Base-by-base conservation (phyloP, 345 rosid species). In the Ceriops zippeliana region DNA sequence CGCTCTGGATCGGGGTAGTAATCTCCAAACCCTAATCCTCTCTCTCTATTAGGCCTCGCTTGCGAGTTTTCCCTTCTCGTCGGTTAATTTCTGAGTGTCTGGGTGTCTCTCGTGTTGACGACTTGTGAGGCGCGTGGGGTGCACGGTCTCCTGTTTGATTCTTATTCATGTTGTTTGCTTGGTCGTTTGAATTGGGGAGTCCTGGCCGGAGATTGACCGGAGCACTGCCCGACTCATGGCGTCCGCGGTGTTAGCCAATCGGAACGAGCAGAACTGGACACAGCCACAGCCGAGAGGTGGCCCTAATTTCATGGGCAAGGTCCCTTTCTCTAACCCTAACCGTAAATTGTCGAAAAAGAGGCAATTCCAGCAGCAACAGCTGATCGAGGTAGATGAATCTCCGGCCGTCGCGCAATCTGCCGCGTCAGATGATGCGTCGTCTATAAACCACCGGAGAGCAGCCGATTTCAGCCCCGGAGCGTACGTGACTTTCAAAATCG, bases 361-460 rank as follows among this genome's bases (percentile, higher is more conserved):
- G 52, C 87, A 82, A 62, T 75, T 79, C 37, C 85, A 71, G 0
- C 70, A 73, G 26, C 49, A 70, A 21, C 77, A 68, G 11, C 70
- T 76, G 51, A 71, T 61, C 8, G 76, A 82, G 21, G 71, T 81
- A 1, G 84, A 80, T 37, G 85, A 76, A 47, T 77, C 75, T 1
- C 82, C 75, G 17, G 76, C 75, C 17, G 65, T 61, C 6, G 79
- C 82, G 13, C 89, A 83, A 67, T 81, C 86, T 0, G 85, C 87
- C 1, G 86, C 92, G 5, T 86, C 85, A 20, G 88, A 83, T n/a
- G 90, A 86, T 24, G 90, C 88, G 7, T 86, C 84, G 0, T 86
- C 84, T 35, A 76, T 81, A 52, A 67, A 81, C 46, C 80, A 54
- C 42, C 31, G 30, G 58, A 34, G 60, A 22, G 28, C 52, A 51